Base-by-base conservation (phyloP, 441 rosid genomes). In the Adansonia madagascariensis region DNA sequence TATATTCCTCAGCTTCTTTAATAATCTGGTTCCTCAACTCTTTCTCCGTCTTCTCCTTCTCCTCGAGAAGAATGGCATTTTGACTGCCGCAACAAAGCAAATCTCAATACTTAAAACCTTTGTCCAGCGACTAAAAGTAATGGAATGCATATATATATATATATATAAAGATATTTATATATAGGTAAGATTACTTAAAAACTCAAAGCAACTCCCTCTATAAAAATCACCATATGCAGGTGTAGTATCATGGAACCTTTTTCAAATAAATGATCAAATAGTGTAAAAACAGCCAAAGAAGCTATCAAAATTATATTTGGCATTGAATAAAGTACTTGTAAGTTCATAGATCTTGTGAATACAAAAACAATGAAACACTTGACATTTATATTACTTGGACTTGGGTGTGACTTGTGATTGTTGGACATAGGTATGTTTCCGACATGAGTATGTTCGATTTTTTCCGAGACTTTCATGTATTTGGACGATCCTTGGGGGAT, bases 41-140 rank as follows among this genome's bases (percentile, higher is more conserved):
- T 82, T 91, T 89, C 82, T 92, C 97, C 80, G 79, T 86, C 83
- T 85, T 88, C 83, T 89, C 92, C 87, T 92, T 92, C 83, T 91
- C 97, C 83, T 91, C 97, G 1, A 92, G 94, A 56, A 73, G 82
- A 73, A 89, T 79, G 18, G 89, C 91, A 75, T 92, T 92, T 77
- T 87, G 94, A 79, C 97, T 92, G 90, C 76, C 78, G 31, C 73
- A 67, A 12, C 15, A 56, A 76, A 67, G 8, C 56, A 2, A 73
- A 11, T 17, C 43, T 74, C 63, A 14, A 39, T 49, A 65, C 62
- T 62, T 39, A 12, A 74, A 73, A 61, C 6, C 24, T 35, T 20
- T 56, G n/a, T 53, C 53, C 15, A 46, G 39, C 56, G 5, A 72
- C 11, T 15, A 17, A 55, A 53, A 55, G 61, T 53, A 71, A 53